phyloP scores from a whole-genome alignment of 257 asterid species.

The Nicotiana paniculata region DNA sequence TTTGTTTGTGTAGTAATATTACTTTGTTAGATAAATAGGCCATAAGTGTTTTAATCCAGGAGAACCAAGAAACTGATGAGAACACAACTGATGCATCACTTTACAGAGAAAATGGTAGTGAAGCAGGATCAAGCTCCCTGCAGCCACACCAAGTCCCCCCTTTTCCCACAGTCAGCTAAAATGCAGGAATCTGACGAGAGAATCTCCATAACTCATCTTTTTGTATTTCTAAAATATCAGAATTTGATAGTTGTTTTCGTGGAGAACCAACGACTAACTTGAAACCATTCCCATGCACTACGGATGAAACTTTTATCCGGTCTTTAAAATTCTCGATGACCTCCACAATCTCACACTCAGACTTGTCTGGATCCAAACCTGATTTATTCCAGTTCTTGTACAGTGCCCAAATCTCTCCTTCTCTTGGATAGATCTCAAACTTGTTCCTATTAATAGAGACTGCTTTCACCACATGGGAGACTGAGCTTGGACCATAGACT shows the following conservation, averaged over 20 bases:
- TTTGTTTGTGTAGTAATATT: too few species aligned
- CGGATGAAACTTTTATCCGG: constrained; percentile 7
- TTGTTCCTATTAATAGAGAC: not conserved
- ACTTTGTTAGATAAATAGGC: not conserved
- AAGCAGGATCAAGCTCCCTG: constrained; percentile 30
- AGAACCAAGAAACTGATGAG: not conserved
- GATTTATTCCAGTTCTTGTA: constrained; percentile 13
- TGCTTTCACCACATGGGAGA: constrained; percentile 23
- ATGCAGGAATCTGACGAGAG: constrained; percentile 29
- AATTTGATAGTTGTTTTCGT: not conserved
- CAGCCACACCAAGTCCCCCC: constrained; percentile 17
- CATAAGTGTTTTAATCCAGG: not conserved
- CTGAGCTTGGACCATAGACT: not conserved
- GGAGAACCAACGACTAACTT: constrained; percentile 19
- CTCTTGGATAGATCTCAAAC: constrained; percentile 15
- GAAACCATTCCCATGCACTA: constrained; percentile 11
- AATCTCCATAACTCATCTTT: constrained; percentile 18
- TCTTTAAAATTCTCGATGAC: not conserved
- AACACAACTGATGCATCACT: not conserved
- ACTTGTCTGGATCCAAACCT: constrained; percentile 8
- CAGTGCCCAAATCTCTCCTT: constrained; percentile 30
- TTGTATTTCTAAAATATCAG: constrained; percentile 5
- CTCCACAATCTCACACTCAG: constrained; percentile 22
- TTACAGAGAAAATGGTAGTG: constrained; percentile 10
- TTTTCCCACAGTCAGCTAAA: constrained; percentile 9